These are phyloP conservation scores for Coemansia sp. DNA, from an alignment of 192 early-diverging fungal species.

Conservation along the genomic window DNA sequence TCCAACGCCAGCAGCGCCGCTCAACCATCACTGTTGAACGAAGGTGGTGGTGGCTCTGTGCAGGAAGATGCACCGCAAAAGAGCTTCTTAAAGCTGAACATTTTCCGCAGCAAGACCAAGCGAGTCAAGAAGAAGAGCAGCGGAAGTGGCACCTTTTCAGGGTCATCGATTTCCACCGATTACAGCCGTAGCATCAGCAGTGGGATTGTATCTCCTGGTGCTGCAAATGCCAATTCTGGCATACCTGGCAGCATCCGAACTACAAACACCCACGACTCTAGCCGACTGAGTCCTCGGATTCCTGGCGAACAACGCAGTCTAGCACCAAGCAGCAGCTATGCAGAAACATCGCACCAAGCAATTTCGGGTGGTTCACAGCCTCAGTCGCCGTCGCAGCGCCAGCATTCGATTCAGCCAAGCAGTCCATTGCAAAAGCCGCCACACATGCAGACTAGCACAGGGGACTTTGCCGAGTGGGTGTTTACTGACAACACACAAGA, in stretches of 20 bases:
- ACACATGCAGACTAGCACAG: slow-evolving; percentile 7
- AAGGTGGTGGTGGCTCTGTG: neutral
- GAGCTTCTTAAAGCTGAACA: slow-evolving; percentile 32
- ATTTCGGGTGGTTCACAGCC: neutral
- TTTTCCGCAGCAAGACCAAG: slow-evolving; percentile 43
- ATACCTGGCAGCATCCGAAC: slow-evolving; percentile 17
- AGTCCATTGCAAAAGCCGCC: neutral
- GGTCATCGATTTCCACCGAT: slow-evolving; percentile 10
- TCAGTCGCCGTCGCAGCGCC: neutral
- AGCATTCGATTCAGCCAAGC: no score
- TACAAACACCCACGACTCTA: slow-evolving; percentile 15
- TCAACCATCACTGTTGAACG: neutral
- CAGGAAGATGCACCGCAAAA: slow-evolving; percentile 18
- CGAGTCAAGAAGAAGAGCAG: slow-evolving; percentile 25
- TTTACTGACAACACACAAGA: slow-evolving; percentile 36
- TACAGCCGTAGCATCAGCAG: slow-evolving; percentile 31
- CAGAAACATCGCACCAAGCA: neutral
- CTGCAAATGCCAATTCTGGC: slow-evolving; percentile 8
- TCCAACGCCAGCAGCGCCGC: neutral
- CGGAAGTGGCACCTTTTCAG: slow-evolving; percentile 10
- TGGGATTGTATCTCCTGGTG: slow-evolving; percentile 9
- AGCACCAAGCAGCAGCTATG: neutral
- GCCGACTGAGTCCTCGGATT: neutral
- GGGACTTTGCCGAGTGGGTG: slow-evolving; percentile 49
- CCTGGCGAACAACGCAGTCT: slow-evolving; percentile 8